Conservation (phyloP, 352 stramenopile species). For the Globisporangium alternatum region DNA sequence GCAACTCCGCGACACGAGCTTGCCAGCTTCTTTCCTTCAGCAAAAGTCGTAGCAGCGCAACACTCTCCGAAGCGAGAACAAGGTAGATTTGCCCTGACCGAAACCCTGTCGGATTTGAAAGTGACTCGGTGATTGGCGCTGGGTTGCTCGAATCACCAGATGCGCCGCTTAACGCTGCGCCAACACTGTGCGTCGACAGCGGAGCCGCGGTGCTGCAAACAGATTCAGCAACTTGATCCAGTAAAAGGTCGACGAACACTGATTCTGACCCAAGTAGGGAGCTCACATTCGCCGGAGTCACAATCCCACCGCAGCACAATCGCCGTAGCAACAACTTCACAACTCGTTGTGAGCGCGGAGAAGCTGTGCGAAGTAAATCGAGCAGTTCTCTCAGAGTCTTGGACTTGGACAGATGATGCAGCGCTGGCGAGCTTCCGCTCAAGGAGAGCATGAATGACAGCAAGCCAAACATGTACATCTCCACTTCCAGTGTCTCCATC, state of each 20-base stretch:
- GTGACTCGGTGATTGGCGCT: slow-evolving; percentile 54
- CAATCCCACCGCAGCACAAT: slow-evolving; percentile 67
- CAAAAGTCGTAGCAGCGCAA: slow-evolving; percentile 69
- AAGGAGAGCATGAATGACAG: slow-evolving; percentile 82
- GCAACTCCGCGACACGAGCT: slow-evolving; percentile 51
- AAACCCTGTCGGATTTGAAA: slow-evolving; percentile 81
- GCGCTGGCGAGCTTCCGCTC: slow-evolving; percentile 55
- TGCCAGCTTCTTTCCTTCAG: slow-evolving; percentile 71
- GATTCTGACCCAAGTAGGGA: slow-evolving; percentile 77
- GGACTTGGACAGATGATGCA: slow-evolving; percentile 56
- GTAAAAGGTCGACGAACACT: slow-evolving; percentile 76
- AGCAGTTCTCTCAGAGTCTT: slow-evolving; percentile 72
- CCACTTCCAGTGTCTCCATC: slow-evolving; percentile 76
- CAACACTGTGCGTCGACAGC: slow-evolving; percentile 52
- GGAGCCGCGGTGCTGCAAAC: slow-evolving; percentile 76
- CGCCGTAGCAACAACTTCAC: slow-evolving; percentile 75
- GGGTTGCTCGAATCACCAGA: slow-evolving; percentile 23
- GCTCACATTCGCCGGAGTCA: slow-evolving; percentile 65
- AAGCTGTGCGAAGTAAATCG: slow-evolving; percentile 72
- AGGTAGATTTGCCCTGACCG: slow-evolving; percentile 78
- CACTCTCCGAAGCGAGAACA: slow-evolving; percentile 75
- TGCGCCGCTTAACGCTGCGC: slow-evolving; percentile 28
- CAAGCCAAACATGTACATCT: slow-evolving; percentile 66
- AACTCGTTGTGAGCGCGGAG: slow-evolving; percentile 75
- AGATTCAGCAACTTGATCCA: slow-evolving; percentile 86